phyloP scores from a whole-genome alignment of 306 rosid species.

The Castanospermum australe region DNA sequence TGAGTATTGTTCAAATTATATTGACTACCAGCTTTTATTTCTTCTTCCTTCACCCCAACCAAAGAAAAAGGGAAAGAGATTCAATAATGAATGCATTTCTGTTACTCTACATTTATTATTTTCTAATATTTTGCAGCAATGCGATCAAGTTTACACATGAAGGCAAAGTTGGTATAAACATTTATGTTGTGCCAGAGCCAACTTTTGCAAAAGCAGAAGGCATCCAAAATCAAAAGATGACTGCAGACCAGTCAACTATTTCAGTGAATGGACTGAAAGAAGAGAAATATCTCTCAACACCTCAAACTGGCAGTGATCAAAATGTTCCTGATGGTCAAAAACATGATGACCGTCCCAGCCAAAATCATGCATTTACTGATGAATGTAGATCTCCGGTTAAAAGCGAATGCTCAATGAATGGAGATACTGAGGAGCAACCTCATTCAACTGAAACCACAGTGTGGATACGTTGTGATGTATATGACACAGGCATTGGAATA shows the following conservation, averaged over 20 bases:
- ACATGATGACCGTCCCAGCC: conserved; percentile 33
- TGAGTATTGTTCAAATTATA: neutral
- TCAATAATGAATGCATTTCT: neutral
- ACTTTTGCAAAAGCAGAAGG: conserved; percentile 41
- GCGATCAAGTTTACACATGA: conserved; percentile 89
- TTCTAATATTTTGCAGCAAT: conserved; percentile 55
- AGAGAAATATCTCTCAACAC: conserved; percentile 38
- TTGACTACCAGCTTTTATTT: neutral
- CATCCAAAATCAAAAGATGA: conserved; percentile 28
- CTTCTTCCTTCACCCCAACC: neutral
- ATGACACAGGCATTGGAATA: conserved; percentile 91
- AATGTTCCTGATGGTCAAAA: conserved; percentile 31
- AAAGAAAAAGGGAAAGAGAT: too few species aligned
- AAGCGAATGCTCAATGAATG: conserved; percentile 48
- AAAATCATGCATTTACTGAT: conserved; percentile 34
- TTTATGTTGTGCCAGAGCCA: conserved; percentile 54
- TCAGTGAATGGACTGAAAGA: conserved; percentile 44
- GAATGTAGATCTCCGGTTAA: conserved; percentile 47
- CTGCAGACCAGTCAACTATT: conserved; percentile 28
- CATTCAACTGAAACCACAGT: conserved; percentile 53
- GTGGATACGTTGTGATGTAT: conserved; percentile 81
- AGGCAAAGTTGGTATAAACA: conserved; percentile 80
- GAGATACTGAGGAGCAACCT: conserved; percentile 43
- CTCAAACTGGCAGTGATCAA: conserved; percentile 32
- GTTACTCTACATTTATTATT: neutral